Percentiles rank a stretch among this genome's conserved stretches.
These are phyloP conservation scores for Candida sp. DNA, from an alignment of 1,139 yeast species.

Conservation along the genomic window DNA sequence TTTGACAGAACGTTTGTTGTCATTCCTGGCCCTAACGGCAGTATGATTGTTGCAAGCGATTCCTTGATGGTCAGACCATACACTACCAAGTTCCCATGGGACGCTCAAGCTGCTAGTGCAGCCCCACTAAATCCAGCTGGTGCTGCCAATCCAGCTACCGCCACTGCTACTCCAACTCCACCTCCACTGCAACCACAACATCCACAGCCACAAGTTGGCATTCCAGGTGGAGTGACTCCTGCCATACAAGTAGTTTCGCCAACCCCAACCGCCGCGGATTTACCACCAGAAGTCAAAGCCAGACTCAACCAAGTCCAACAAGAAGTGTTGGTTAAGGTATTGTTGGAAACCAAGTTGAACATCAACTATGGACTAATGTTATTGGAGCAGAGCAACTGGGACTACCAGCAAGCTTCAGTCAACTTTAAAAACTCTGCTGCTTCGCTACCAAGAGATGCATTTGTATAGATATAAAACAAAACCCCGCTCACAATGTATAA, in stretches of 20 bases:
- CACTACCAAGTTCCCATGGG: constrained; percentile 67
- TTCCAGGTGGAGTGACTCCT: constrained; percentile 17
- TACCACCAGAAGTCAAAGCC: constrained; percentile 59
- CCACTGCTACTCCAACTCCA: constrained; percentile 45
- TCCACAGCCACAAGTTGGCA: constrained; percentile 16
- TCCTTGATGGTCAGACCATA: constrained; percentile 69
- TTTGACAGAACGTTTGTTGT: constrained; percentile 89
- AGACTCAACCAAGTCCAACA: constrained; percentile 58
- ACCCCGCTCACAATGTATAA: too few species aligned
- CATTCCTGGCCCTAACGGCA: constrained; percentile 71
- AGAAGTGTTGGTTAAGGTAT: constrained; percentile 65
- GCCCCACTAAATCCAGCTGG: too few species aligned
- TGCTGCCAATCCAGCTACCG: constrained; percentile 1
- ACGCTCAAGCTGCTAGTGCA: constrained; percentile 15
- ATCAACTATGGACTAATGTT: constrained; percentile 83
- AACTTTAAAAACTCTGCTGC: constrained; percentile 70
- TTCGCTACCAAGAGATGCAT: constrained; percentile 50
- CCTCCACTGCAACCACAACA: neutral
- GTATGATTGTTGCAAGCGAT: constrained; percentile 86
- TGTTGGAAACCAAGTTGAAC: constrained; percentile 76
- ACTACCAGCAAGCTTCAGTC: constrained; percentile 68
- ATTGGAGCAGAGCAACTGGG: constrained; percentile 90
- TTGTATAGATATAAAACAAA: constrained; percentile 10
- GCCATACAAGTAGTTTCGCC: constrained; percentile 14
- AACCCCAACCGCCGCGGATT: constrained; percentile 36